These are phyloP conservation scores for Mycena polygramma DNA, from an alignment of 768 basidiomycete genomes.

Conservation along the genomic window DNA sequence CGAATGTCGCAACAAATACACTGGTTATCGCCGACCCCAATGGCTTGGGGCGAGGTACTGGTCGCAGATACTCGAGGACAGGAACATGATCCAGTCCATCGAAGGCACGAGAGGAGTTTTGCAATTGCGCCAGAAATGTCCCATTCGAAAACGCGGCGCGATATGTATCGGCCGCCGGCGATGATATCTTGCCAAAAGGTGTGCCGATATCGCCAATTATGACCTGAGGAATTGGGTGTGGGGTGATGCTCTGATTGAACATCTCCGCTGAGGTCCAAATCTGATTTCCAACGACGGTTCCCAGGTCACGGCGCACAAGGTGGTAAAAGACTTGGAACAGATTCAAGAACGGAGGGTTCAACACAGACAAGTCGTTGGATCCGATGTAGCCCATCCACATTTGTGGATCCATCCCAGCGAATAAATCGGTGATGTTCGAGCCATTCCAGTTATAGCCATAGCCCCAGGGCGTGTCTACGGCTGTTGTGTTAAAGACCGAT, in stretches of 20 bases:
- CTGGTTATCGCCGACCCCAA: background rate
- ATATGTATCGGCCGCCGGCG: background rate
- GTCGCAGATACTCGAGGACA: slow-evolving; percentile 3
- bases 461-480: background rate
- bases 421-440: background rate
- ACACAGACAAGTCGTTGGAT: background rate
- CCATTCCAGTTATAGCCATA: background rate
- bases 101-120: background rate
- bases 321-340: background rate
- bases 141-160: background rate
- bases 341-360: background rate
- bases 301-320: background rate
- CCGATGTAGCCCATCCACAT: background rate
- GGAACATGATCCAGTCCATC: background rate
- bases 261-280: background rate
- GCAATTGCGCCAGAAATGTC: background rate
- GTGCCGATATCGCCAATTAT: background rate
- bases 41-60: background rate
- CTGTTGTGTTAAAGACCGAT: background rate
- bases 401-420: background rate
- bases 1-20: background rate
- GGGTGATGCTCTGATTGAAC: background rate
- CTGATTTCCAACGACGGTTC: background rate
- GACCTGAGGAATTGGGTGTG: background rate
- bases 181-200: background rate